A percentile compares a stretch with the other conserved stretches of the same genome.
phyloP scores from a whole-genome alignment of 2,329 filamentous ascomycete genomes.

The Aspergillus pseudotamarii region DNA sequence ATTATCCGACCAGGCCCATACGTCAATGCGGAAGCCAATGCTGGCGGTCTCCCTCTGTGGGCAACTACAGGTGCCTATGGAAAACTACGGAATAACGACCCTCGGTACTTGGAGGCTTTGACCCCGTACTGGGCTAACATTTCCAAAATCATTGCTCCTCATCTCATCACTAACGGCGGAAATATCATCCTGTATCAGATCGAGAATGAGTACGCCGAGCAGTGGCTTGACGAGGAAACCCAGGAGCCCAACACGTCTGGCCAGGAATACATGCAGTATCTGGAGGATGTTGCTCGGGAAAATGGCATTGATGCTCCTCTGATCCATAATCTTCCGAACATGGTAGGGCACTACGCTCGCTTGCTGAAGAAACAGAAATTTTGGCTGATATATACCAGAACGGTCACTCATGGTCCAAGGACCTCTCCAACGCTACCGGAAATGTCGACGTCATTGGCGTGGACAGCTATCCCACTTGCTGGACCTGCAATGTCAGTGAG shows the following conservation, averaged over 20 bases:
- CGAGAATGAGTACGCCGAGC: constrained; percentile 43
- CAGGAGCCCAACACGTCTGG: constrained; percentile 54
- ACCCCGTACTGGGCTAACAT: constrained; percentile 33
- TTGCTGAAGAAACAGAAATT: too few relatives aligned
- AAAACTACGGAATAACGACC: constrained; percentile 34
- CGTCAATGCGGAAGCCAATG: constrained; percentile 65
- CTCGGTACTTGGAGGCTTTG: constrained; percentile 35
- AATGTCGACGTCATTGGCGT: constrained; percentile 34
- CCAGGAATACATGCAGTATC: constrained; percentile 44
- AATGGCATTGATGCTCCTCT: constrained; percentile 63
- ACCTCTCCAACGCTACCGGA: constrained; percentile 60
- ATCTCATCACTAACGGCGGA: constrained; percentile 34
- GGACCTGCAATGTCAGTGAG: constrained; percentile 65
- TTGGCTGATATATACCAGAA: constrained; percentile 20
- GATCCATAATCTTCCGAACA: constrained; percentile 63
- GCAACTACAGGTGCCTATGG: constrained; percentile 57
- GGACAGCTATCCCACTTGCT: constrained; percentile 55
- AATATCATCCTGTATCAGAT: constrained; percentile 35
- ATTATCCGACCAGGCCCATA: constrained; percentile 63
- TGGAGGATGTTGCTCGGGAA: constrained; percentile 57
- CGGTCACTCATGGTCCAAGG: constrained; percentile 61
- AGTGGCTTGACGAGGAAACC: constrained; percentile 33
- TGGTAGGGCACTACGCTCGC: constrained; percentile 30
- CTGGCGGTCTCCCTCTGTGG: constrained; percentile 65
- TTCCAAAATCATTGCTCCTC: constrained; percentile 32